These are phyloP conservation scores for Diaporthe helianthi DNA, from an alignment of 2,329 filamentous ascomycete species.

Conservation along the genomic window DNA sequence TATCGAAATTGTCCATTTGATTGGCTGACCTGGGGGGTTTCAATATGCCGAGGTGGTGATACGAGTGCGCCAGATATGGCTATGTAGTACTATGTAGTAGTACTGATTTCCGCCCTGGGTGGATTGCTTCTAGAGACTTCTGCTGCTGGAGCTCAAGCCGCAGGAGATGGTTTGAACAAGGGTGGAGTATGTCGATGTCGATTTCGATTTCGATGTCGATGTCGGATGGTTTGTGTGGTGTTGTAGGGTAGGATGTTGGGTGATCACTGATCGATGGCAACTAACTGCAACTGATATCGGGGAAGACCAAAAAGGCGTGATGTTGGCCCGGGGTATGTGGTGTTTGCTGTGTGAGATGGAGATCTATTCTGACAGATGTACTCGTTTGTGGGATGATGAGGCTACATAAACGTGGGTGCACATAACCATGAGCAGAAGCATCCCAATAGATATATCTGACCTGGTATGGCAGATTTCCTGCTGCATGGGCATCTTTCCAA, in stretches of 20 bases:
- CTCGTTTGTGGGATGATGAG: constrained; percentile 32
- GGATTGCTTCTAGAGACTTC: constrained; percentile 13
- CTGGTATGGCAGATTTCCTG: constrained; percentile 13
- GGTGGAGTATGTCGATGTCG: constrained; percentile 27
- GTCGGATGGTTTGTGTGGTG: constrained; percentile 7
- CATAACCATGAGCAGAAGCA: constrained; percentile 29
- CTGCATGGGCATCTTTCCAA: constrained; percentile 9
- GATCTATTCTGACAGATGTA: constrained; percentile 14
- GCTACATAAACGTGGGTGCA: constrained; percentile 17
- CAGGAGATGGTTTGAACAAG: neutral
- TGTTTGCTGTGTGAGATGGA: neutral
- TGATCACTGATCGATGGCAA: constrained; percentile 8
- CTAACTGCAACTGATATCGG: constrained; percentile 5
- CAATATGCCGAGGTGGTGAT: constrained; percentile 9
- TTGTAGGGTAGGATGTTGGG: constrained; percentile 20
- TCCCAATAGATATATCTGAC: constrained; percentile 34
- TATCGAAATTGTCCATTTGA: constrained; percentile 34
- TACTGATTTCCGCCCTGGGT: neutral
- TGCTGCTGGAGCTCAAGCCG: neutral
- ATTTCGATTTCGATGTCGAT: constrained; percentile 21
- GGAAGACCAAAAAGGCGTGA: constrained; percentile 25
- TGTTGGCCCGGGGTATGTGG: constrained; percentile 10
- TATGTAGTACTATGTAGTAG: no score
- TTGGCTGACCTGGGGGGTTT: constrained; percentile 7
- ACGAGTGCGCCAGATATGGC: neutral